Conservation (phyloP, 768 basidiomycete genomes). For the Boletales sp. region DNA sequence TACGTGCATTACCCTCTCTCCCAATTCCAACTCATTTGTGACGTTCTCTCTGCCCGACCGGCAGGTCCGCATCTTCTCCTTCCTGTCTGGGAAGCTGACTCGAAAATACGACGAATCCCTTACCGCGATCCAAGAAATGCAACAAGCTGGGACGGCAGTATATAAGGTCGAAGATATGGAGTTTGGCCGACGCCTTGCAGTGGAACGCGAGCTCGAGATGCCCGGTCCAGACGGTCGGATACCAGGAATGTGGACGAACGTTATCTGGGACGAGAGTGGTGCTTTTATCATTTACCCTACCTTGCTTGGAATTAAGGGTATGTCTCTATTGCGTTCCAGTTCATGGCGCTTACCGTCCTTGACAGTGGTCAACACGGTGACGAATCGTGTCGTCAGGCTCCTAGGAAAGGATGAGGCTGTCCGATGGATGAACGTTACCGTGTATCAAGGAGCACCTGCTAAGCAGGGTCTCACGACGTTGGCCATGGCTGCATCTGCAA, state of each 20-base stretch:
- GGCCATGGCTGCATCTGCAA: constrained; percentile 94
- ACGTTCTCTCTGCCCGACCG: constrained; percentile 93
- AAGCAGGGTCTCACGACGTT: constrained; percentile 84
- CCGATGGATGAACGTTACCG: constrained; percentile 79
- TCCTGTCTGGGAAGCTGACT: constrained; percentile 83
- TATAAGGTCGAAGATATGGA: constrained; percentile 98
- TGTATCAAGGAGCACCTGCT: constrained; percentile 93
- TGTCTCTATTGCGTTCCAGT: constrained; percentile 10
- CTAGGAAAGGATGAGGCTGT: constrained; percentile 93
- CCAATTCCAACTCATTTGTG: constrained; percentile 83
- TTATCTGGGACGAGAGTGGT: constrained; percentile 97
- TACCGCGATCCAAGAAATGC: constrained; percentile 94
- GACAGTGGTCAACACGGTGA: constrained; percentile 88
- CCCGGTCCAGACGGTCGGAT: constrained; percentile 69
- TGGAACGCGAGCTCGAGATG: constrained; percentile 87
- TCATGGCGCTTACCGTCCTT: not conserved
- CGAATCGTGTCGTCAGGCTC: constrained; percentile 85
- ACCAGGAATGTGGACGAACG: constrained; percentile 80
- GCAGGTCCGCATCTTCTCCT: constrained; percentile 90
- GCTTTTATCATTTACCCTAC: constrained; percentile 93
- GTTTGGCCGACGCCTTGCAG: constrained; percentile 92
- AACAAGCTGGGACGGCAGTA: constrained; percentile 92
- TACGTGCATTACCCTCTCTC: constrained; percentile 88
- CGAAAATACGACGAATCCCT: constrained; percentile 96
- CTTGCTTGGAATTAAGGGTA: constrained; percentile 92